A percentile compares a stretch with the other conserved stretches of the same genome.
These are phyloP conservation scores for Sclerotinia minor DNA, from an alignment of 2,329 filamentous ascomycete species.

Conservation along the genomic window DNA sequence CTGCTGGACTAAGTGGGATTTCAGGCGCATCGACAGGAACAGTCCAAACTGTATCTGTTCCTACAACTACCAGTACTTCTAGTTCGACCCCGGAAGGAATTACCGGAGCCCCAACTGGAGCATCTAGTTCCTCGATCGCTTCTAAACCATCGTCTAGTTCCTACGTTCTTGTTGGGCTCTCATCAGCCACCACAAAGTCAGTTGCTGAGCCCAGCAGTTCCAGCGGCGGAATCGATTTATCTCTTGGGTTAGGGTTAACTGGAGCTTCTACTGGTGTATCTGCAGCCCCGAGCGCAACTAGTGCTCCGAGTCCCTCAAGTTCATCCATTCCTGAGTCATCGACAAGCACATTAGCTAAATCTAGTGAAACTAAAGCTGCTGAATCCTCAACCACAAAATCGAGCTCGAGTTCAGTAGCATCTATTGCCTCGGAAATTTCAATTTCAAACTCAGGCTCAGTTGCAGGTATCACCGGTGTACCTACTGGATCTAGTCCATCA, in stretches of 20 bases:
- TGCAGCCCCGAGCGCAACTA: background rate
- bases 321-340: constrained; percentile 4
- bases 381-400: background rate
- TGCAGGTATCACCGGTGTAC: background rate
- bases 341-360: background rate
- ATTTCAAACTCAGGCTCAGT: background rate
- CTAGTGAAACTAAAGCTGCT: background rate
- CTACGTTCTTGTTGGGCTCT: constrained; percentile 14
- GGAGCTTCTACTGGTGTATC: background rate
- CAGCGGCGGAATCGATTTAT: background rate
- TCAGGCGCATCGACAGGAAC: constrained; percentile 20
- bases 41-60: background rate
- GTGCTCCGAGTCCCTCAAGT: background rate
- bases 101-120: background rate
- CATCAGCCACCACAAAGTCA: constrained; percentile 5
- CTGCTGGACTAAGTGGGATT: constrained; percentile 1
- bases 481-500: background rate
- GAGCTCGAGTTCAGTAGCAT: background rate
- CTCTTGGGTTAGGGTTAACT: constrained; percentile 6
- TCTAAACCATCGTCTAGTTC: constrained; percentile 15
- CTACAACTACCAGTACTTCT: constrained; percentile 1
- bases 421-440: background rate
- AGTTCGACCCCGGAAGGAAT: background rate
- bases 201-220: constrained; percentile 2
- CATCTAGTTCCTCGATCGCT: background rate